Evolutionary conservation across 2,329 filamentous ascomycete genomes (phyloP), one percentile per base, ranked within the genome.

Genomic region (Aspergillus ustus): DNA sequence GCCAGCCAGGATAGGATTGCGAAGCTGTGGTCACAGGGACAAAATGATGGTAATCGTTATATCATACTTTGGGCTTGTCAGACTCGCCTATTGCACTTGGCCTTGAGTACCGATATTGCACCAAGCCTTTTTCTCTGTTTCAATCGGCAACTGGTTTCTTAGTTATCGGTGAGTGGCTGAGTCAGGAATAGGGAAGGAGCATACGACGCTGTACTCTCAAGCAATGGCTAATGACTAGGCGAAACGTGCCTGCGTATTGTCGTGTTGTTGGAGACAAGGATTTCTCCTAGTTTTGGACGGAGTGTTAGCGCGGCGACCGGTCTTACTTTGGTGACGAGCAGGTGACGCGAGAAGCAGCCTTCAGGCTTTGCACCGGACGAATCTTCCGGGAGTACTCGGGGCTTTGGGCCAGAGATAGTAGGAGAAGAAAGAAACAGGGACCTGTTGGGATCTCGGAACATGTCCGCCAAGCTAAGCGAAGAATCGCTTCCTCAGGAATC

Each of bases 1-100:
- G 40, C 55, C 45, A 28, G 25, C 40, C 34, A n/a, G 25, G 63
- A 20, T 40, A 62, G 44, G 20, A 46, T 60, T 62, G 52, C 59
- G 52, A 46, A 60, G 53, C 25, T 44, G 28, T 48, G 50, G 15
- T n/a, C 8, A 19, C 11, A 5, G 34, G 34, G 31, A 37, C 34
- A 15, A 40, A 13, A 11, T 34, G 22, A 52, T 20, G 50, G 20
- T 37, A 29, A 53, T 53, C 34, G 44, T 45, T 45, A 28, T 45
- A 54, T 31, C 52, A 45, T 43, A 28, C 52, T 43, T 50, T 29
- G 17, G 15, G 46, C 20, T 8, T 29, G 20, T n/a, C 34, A 15
- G 34, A 40, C 34, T 40, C 13, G 34, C 34, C 9, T 40, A 40
- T 11, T 40, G 34, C 34, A 9, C 34, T 40, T 40, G 34, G 9